Conservation (phyloP, 164 flowering plant genomes). For the Platanus orientalis region DNA sequence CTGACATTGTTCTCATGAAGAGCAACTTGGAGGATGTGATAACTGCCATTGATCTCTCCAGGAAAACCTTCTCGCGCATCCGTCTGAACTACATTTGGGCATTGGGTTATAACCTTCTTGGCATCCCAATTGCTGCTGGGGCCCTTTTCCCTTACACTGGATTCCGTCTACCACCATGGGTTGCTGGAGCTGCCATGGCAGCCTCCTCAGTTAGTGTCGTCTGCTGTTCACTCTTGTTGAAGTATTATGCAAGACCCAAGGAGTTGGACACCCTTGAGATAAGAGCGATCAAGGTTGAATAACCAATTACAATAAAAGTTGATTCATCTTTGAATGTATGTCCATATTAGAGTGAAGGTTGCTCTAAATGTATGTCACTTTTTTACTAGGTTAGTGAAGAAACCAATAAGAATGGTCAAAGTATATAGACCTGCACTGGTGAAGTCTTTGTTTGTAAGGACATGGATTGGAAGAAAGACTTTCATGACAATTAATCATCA, state of each 20-base stretch:
- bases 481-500: too few relatives aligned
- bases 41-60: slow-evolving; percentile 72
- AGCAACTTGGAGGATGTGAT: slow-evolving; percentile 81
- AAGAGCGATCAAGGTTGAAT: slow-evolving; percentile 37
- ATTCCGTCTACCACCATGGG: slow-evolving; percentile 74
- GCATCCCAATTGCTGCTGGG: slow-evolving; percentile 75
- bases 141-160: slow-evolving; percentile 54
- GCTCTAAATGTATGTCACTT: too few relatives aligned
- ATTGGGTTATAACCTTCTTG: slow-evolving; percentile 59
- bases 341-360: neutral
- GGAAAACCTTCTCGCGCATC: slow-evolving; percentile 57
- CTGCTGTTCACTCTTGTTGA: slow-evolving; percentile 54
- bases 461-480: neutral
- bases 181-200: slow-evolving; percentile 86
- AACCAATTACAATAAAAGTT: slow-evolving; percentile 5
- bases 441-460: too few relatives aligned
- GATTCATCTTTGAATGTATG: neutral
- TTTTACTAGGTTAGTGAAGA: neutral
- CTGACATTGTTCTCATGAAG: slow-evolving; percentile 80
- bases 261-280: slow-evolving; percentile 43
- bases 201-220: slow-evolving; percentile 88
- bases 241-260: slow-evolving; percentile 56
- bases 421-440: too few relatives aligned
- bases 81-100: slow-evolving; percentile 80
- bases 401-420: too few relatives aligned